These are phyloP conservation scores for Leavenworthia alabamica DNA, from an alignment of 345 rosid species.

Conservation along the genomic window DNA sequence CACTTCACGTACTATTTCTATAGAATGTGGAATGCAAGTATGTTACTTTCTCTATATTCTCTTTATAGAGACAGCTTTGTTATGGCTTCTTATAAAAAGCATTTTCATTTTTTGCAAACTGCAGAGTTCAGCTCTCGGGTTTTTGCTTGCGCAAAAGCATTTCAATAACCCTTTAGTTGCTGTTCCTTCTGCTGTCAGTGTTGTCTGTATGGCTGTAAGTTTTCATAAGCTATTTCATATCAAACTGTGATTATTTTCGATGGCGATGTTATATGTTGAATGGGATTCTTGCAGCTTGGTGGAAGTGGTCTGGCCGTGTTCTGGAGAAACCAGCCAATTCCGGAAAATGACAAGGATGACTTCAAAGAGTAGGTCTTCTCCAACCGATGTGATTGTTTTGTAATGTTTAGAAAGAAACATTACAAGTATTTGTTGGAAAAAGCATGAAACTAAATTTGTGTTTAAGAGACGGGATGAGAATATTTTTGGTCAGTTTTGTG, in stretches of 20 bases:
- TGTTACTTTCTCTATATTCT: neutral
- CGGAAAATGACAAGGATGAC: slow-evolving; percentile 81
- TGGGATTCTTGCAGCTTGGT: slow-evolving; percentile 62
- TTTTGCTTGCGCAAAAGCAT: slow-evolving; percentile 89
- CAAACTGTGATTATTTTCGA: neutral
- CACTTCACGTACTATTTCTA: slow-evolving; percentile 93
- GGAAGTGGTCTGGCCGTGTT: slow-evolving; percentile 90
- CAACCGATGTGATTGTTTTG: slow-evolving; percentile 17
- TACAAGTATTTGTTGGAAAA: neutral
- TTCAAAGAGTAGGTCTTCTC: slow-evolving; percentile 47
- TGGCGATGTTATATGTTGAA: neutral
- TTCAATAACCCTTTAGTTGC: slow-evolving; percentile 91
- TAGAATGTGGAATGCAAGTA: slow-evolving; percentile 99
- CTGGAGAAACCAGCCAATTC: slow-evolving; percentile 85
- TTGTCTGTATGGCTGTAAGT: slow-evolving; percentile 96
- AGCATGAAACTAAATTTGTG: neutral
- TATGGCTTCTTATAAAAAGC: neutral
- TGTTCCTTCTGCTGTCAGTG: slow-evolving; percentile 96
- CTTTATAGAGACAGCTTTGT: neutral
- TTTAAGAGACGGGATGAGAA: slow-evolving; percentile 9
- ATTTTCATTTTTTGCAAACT: neutral
- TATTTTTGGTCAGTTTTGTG: neutral
- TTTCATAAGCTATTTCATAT: neutral
- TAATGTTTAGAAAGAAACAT: slow-evolving; percentile 7
- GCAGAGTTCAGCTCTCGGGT: slow-evolving; percentile 97